These are phyloP conservation scores for Dillenia suffruticosa DNA, from an alignment of 164 flowering plant genomes.

Conservation along the genomic window DNA sequence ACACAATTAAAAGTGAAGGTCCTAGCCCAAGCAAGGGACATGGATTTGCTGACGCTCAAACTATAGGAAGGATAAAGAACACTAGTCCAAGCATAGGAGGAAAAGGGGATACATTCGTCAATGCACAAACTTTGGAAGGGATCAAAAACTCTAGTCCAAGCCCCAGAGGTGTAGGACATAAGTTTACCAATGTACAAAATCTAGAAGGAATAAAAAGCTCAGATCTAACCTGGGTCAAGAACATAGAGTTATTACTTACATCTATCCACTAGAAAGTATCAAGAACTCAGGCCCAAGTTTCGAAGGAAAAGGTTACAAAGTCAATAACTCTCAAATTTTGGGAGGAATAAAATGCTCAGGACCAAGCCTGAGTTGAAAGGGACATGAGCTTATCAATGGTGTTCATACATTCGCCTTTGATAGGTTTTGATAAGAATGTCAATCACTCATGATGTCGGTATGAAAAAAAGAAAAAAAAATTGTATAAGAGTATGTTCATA, in stretches of 20 bases:
- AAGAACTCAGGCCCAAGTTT: constrained; percentile 21
- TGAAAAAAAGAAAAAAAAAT: too few relatives aligned
- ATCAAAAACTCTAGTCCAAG: constrained; percentile 27
- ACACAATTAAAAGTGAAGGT: constrained; percentile 5
- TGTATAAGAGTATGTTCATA: too few relatives aligned
- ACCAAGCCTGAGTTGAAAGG: too few relatives aligned
- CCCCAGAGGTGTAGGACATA: constrained; percentile 15
- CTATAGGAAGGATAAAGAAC: background rate
- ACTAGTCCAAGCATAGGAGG: constrained; percentile 3
- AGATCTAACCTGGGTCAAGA: constrained; percentile 19
- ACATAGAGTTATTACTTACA: background rate
- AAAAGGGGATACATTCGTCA: background rate
- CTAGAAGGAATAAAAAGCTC: constrained; percentile 17
- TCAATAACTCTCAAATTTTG: constrained; percentile 1
- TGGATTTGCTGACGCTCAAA: background rate
- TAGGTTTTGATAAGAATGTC: too few relatives aligned
- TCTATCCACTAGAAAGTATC: constrained; percentile 1
- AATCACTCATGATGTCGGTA: too few relatives aligned
- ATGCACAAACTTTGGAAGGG: background rate
- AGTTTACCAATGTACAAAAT: background rate
- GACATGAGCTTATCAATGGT: background rate
- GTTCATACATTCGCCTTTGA: too few relatives aligned
- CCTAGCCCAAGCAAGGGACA: constrained; percentile 6
- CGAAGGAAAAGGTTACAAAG: constrained; percentile 7
- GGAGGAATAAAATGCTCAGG: background rate